Percentiles rank a stretch among this genome's conserved stretches.
phyloP scores from a whole-genome alignment of 495 filamentous ascomycete genomes.

The Geoglossum glabrum region DNA sequence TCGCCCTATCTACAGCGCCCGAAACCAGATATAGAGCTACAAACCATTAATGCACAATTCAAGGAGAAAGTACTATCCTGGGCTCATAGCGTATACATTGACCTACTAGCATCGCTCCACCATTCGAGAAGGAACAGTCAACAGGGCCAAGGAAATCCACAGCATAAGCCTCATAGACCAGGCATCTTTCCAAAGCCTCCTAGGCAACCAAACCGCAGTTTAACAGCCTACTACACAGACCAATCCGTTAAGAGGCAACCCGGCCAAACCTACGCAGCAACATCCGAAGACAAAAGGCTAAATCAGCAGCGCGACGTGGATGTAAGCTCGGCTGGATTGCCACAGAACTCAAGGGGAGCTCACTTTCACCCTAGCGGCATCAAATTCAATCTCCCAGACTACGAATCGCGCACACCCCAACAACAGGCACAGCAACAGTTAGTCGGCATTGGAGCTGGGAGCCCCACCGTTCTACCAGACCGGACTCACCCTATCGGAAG shows the following conservation, averaged over 20 bases:
- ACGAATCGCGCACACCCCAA: not conserved
- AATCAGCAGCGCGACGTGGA: not conserved
- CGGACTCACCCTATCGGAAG: not conserved
- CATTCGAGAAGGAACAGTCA: slow-evolving; percentile 27
- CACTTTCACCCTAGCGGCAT: not conserved
- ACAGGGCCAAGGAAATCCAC: slow-evolving; percentile 13
- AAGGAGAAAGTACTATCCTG: slow-evolving; percentile 66
- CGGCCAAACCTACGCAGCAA: not conserved
- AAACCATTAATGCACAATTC: slow-evolving; percentile 33
- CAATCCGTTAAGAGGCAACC: not conserved
- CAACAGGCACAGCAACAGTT: not conserved
- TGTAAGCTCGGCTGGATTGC: not conserved
- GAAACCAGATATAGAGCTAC: not conserved
- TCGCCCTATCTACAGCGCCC: not conserved
- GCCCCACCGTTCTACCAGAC: not conserved
- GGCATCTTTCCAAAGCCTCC: slow-evolving; percentile 9
- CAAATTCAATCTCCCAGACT: not conserved
- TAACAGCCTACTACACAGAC: not conserved
- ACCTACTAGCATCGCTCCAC: slow-evolving; percentile 60
- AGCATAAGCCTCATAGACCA: slow-evolving; percentile 9
- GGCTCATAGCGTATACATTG: slow-evolving; percentile 76
- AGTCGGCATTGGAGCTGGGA: not conserved
- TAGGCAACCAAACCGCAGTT: not conserved
- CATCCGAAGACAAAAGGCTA: not conserved
- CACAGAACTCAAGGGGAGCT: not conserved